Base-by-base conservation (phyloP, 176 grass and related monocot species). In the Aegilops sharonensis region DNA sequence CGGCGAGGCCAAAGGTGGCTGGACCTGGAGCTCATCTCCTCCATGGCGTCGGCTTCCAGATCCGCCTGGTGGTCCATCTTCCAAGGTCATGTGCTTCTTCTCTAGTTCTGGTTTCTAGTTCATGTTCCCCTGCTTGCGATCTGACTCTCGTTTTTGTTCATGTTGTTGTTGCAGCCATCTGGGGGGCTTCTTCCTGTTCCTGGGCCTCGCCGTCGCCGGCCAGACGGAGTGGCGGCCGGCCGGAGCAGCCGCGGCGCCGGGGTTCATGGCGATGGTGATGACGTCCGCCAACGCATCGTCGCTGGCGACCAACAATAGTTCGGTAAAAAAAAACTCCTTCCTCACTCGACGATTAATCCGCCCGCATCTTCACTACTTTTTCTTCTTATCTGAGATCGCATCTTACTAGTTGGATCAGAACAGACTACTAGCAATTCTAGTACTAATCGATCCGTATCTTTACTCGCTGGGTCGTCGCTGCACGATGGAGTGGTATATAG, bases 131-230 rank as follows among this genome's bases (percentile, higher is more conserved):
- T 5, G 9, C 0, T 3, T 17, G 12, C 48, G 42, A 21, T 14
- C 35, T 63, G 13, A 39, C 35, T 31, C 25, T n/a, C 0, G n/a
- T n/a, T n/a, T n/a, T n/a, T n/a, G n/a, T n/a, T n/a, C n/a, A n/a
- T n/a, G 5, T 68, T 34, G 17, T 7, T 64, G 25, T 9, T 36
- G 84, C 92, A 98, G 97, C 81, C 97, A 98, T 86, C 90, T 98
- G 21, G 93, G 84, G 43, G 97, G 97, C 13, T 98, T 98, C 89
- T 77, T 96, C 63, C 52, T 95, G 6, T 98, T 98, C 92, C 71
- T 98, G 34, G 89, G 85, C 65, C 87, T 98, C 21, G 87, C 90
- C 32, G 61, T 95, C 63, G 84, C 87, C 45, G 81, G 84, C 69
- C 83, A 42, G 54, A 32, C 61, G 5, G 81, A 23, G 83, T 62